phyloP scores from a whole-genome alignment of 148 eudicot genomes.

The Vaccinium darrowii region DNA sequence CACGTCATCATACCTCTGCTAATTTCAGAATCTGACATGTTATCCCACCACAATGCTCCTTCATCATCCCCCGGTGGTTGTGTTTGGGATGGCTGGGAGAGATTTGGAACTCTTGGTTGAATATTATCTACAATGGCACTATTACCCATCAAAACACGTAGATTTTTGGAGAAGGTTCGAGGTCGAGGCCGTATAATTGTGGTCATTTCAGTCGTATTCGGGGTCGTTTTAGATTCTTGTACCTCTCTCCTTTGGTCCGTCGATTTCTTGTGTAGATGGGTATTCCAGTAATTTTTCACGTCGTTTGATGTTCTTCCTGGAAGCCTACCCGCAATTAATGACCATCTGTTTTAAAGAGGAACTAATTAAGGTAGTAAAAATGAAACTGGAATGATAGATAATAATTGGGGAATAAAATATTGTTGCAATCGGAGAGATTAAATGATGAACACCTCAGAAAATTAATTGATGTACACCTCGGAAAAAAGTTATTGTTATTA shows the following conservation, averaged over 20 bases:
- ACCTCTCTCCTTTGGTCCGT: neutral
- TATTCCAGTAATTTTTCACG: neutral
- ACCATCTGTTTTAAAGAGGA: slow-evolving; percentile 14
- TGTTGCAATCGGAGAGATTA: too few species aligned
- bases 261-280: neutral
- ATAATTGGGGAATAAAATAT: neutral
- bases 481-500: too few species aligned
- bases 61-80: neutral
- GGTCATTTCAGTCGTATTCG: too few species aligned
- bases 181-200: neutral
- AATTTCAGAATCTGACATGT: neutral
- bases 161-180: neutral
- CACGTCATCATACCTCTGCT: neutral
- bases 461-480: too few species aligned
- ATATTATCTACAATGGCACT: neutral
- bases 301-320: slow-evolving; percentile 19
- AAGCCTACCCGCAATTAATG: slow-evolving; percentile 20
- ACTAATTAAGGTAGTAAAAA: neutral
- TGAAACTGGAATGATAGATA: neutral
- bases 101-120: neutral
- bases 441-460: too few species aligned
- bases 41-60: neutral
- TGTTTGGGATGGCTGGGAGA: neutral
- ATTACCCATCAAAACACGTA: too few species aligned
- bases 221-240: neutral